phyloP scores from a whole-genome alignment of 257 asterid genomes.

The Eustoma russellianum region DNA sequence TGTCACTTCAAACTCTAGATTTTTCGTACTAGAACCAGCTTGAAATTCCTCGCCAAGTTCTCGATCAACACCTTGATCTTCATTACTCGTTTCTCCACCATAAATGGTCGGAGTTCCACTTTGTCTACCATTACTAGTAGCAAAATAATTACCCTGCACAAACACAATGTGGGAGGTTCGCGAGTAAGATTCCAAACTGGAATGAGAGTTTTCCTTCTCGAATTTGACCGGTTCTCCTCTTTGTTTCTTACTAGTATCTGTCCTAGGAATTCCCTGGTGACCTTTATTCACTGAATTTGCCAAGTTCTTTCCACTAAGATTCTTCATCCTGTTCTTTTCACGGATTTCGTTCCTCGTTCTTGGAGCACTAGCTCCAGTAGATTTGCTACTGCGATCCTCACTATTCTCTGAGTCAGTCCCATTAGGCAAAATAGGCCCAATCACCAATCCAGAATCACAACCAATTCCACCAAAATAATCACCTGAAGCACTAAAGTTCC shows the following conservation, averaged over 20 bases:
- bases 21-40: slow-evolving; percentile 30
- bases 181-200: slow-evolving; percentile 94
- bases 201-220: slow-evolving; percentile 82
- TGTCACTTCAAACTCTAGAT: slow-evolving; percentile 32
- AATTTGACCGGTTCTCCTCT: slow-evolving; percentile 62
- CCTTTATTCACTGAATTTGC: slow-evolving; percentile 28
- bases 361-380: slow-evolving; percentile 60
- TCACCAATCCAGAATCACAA: slow-evolving; percentile 25
- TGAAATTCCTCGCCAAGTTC: slow-evolving; percentile 28
- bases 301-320: slow-evolving; percentile 38
- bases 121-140: slow-evolving; percentile 37
- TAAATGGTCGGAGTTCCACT: slow-evolving; percentile 30
- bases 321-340: slow-evolving; percentile 32
- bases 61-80: slow-evolving; percentile 30
- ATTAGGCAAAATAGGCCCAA: slow-evolving; percentile 20
- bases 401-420: slow-evolving; percentile 56
- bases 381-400: slow-evolving; percentile 56
- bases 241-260: slow-evolving; percentile 42
- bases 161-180: slow-evolving; percentile 60
- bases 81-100: slow-evolving; percentile 51
- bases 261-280: slow-evolving; percentile 33
- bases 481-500: slow-evolving; percentile 10
- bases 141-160: slow-evolving; percentile 53
- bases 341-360: slow-evolving; percentile 21
- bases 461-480: slow-evolving; percentile 25